A percentile compares a stretch with the other conserved stretches of the same genome.
phyloP scores from a whole-genome alignment of 257 asterid species.

The Lycium barbarum region DNA sequence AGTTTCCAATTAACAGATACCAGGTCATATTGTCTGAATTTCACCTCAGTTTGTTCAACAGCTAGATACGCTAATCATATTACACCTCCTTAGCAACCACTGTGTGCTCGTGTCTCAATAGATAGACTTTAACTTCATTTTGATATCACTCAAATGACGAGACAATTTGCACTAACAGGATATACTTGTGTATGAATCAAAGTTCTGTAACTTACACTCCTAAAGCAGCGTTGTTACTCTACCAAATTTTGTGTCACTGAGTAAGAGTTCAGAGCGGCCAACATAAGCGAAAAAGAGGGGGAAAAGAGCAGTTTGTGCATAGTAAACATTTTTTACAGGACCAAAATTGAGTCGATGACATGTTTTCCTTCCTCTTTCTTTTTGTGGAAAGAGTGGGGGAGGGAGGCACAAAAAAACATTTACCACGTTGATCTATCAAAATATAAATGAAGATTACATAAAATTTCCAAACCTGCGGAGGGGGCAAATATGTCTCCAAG shows the following conservation, averaged over 20 bases:
- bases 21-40: slow-evolving; percentile 4
- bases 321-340: background rate
- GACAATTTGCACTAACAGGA: background rate
- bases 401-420: background rate
- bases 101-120: background rate
- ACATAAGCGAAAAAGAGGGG: background rate
- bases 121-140: slow-evolving; percentile 13
- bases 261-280: background rate
- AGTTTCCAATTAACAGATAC: background rate
- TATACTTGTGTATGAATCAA: background rate
- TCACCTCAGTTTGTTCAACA: background rate
- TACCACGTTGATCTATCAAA: background rate
- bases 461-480: background rate
- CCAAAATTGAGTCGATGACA: background rate
- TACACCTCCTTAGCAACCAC: background rate
- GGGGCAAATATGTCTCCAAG: background rate
- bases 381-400: background rate
- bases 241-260: background rate
- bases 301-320: background rate
- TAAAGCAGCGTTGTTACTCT: background rate
- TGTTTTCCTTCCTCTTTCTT: background rate
- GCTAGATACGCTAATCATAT: background rate
- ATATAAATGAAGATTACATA: background rate
- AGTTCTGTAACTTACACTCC: background rate
- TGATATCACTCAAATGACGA: background rate